These are phyloP conservation scores for Pseudovirgaria hyperparasitica DNA, from an alignment of 2,329 filamentous ascomycete genomes.

Conservation along the genomic window DNA sequence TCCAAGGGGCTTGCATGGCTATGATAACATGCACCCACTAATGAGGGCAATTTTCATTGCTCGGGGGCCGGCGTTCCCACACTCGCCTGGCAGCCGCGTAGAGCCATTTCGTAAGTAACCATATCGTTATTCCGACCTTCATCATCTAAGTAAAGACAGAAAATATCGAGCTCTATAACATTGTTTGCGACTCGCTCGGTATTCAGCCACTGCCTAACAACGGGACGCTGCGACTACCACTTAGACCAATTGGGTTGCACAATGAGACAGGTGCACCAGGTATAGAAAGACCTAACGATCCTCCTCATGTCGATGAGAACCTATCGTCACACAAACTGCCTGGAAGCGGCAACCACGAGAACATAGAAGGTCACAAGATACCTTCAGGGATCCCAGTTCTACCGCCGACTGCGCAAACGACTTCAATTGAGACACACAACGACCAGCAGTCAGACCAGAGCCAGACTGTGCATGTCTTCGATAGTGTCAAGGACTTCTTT, in stretches of 20 bases:
- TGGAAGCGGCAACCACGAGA: too few relatives aligned
- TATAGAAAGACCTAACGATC: constrained; percentile 42
- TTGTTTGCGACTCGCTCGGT: constrained; percentile 77
- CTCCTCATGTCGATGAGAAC: too few relatives aligned
- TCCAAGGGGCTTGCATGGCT: constrained; percentile 80
- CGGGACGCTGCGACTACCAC: constrained; percentile 65
- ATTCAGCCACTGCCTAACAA: constrained; percentile 69
- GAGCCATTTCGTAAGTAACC: constrained; percentile 69
- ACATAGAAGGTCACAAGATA: too few relatives aligned
- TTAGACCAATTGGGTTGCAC: constrained; percentile 52
- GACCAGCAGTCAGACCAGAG: too few relatives aligned
- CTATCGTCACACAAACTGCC: too few relatives aligned
- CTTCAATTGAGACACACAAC: too few relatives aligned
- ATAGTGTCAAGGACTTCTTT: too few relatives aligned
- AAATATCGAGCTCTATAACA: constrained; percentile 91
- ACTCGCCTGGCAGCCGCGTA: constrained; percentile 66
- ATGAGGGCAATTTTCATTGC: constrained; percentile 96
- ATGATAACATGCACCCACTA: constrained; percentile 85
- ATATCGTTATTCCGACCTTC: not conserved
- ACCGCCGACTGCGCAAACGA: too few relatives aligned
- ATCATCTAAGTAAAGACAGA: constrained; percentile 37
- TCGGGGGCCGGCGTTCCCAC: constrained; percentile 81
- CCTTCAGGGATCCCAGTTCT: too few relatives aligned
- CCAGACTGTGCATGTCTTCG: too few relatives aligned
- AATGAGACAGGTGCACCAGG: constrained; percentile 31